These are phyloP conservation scores for Saccharomyces pastorianus DNA, from an alignment of 1,139 yeast species.

Conservation along the genomic window DNA sequence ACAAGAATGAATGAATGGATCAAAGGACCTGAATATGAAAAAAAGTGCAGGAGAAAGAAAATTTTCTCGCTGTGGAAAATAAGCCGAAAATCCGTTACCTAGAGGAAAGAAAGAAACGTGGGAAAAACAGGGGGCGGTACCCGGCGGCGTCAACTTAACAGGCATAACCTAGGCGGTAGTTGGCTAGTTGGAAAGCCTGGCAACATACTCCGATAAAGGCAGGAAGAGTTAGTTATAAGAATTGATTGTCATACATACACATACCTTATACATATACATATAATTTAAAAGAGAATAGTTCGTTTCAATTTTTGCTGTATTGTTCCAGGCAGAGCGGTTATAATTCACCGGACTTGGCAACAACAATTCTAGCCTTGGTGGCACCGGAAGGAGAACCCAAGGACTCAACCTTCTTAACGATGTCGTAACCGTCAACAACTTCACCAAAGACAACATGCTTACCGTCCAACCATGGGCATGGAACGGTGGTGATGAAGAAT, in stretches of 20 bases:
- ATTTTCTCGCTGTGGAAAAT: not conserved
- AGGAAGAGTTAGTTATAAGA: not conserved
- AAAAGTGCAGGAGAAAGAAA: not conserved
- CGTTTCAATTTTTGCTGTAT: not conserved
- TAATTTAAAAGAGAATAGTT: not conserved
- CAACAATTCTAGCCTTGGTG: conserved; percentile 67
- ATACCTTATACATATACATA: not conserved
- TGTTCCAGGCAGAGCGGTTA: conserved; percentile 25
- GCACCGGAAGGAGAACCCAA: conserved; percentile 81
- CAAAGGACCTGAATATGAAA: not conserved
- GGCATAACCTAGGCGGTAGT: not conserved
- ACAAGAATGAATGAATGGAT: not conserved
- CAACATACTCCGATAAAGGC: not conserved
- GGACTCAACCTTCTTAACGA: conserved; percentile 86
- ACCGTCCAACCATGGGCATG: conserved; percentile 96
- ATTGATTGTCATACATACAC: not conserved
- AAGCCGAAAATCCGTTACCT: not conserved
- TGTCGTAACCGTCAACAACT: conserved; percentile 81
- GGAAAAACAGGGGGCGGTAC: not conserved
- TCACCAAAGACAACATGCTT: conserved; percentile 98
- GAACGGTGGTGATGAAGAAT: conserved; percentile 95
- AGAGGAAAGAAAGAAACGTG: not conserved
- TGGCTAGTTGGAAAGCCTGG: not conserved
- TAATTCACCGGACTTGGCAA: conserved; percentile 82
- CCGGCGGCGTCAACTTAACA: not conserved